These are phyloP conservation scores for Purshia tridentata DNA, from an alignment of 306 rosid genomes.

Conservation along the genomic window DNA sequence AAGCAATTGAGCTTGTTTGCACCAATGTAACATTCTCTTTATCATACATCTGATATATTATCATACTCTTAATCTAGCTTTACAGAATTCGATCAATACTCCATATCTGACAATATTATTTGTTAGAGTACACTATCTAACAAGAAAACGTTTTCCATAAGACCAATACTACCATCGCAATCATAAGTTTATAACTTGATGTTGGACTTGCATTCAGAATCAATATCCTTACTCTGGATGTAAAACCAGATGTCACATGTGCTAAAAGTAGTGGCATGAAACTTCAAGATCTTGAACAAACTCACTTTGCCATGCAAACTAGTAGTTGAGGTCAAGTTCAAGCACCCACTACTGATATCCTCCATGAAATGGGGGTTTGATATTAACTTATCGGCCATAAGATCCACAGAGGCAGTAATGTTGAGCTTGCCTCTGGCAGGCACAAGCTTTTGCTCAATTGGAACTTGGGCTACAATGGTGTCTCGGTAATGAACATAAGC, in stretches of 20 bases:
- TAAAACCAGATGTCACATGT: conserved; percentile 37
- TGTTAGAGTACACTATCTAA: no score
- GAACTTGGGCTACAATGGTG: conserved; percentile 19
- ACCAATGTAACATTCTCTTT: no score
- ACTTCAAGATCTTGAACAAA: conserved; percentile 37
- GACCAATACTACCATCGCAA: no score
- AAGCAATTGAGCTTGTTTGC: no score
- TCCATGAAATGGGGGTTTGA: conserved; percentile 14
- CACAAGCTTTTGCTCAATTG: conserved; percentile 5
- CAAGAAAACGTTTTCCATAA: no score
- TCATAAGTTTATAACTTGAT: conserved; percentile 24
- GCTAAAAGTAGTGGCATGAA: conserved; percentile 33
- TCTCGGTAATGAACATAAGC: conserved; percentile 8
- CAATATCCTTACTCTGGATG: not conserved
- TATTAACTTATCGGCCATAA: not conserved
- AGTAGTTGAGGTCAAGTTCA: conserved; percentile 37
- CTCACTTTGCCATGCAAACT: conserved; percentile 41
- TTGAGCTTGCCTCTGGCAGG: conserved; percentile 18
- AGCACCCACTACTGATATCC: conserved; percentile 18
- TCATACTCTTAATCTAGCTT: no score
- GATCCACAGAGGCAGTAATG: conserved; percentile 13
- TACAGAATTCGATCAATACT: no score
- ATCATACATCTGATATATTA: no score
- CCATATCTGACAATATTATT: no score
- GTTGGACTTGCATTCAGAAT: conserved; percentile 42